Evolutionary conservation across 352 stramenopile species (phyloP).

Genomic region (Elongisporangium anandrum): DNA sequence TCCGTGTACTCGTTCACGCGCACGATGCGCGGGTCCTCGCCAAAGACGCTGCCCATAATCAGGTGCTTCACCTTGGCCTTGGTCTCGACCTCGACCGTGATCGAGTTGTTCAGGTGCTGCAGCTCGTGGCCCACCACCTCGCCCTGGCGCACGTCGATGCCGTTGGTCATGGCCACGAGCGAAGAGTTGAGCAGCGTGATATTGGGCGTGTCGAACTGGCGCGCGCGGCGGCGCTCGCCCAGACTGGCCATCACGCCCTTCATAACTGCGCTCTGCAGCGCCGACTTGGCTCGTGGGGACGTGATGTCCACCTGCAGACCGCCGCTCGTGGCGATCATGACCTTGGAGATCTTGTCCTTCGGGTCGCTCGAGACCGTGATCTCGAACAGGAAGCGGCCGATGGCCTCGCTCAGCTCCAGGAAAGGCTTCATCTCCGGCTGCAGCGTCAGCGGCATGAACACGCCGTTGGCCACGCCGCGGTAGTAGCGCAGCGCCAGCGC

Average conservation of each 20-base stretch:
- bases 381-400: constrained; percentile 70
- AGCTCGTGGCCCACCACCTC: constrained; percentile 41
- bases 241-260: constrained; percentile 73
- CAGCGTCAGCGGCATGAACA: constrained; percentile 79
- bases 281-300: constrained; percentile 60
- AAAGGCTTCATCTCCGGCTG: constrained; percentile 82
- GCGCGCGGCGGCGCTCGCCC: constrained; percentile 17
- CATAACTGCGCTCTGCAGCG: constrained; percentile 67
- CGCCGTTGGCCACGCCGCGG: constrained; percentile 75
- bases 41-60: constrained; percentile 80
- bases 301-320: constrained; percentile 76
- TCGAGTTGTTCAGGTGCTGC: constrained; percentile 74
- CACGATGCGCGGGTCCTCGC: constrained; percentile 74
- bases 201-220: constrained; percentile 11
- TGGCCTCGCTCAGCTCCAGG: constrained; percentile 58
- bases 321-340: constrained; percentile 58
- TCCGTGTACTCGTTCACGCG: constrained; percentile 81
- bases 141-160: constrained; percentile 73
- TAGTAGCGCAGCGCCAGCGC: constrained; percentile 65
- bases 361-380: constrained; percentile 56
- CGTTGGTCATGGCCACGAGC: constrained; percentile 64
- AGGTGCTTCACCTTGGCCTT: constrained; percentile 47
- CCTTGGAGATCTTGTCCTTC: constrained; percentile 59
- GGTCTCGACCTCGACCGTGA: constrained; percentile 70
- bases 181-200: constrained; percentile 65